These are phyloP conservation scores for Tolypocladium amazonense DNA, from an alignment of 2,329 filamentous ascomycete genomes.

Conservation along the genomic window DNA sequence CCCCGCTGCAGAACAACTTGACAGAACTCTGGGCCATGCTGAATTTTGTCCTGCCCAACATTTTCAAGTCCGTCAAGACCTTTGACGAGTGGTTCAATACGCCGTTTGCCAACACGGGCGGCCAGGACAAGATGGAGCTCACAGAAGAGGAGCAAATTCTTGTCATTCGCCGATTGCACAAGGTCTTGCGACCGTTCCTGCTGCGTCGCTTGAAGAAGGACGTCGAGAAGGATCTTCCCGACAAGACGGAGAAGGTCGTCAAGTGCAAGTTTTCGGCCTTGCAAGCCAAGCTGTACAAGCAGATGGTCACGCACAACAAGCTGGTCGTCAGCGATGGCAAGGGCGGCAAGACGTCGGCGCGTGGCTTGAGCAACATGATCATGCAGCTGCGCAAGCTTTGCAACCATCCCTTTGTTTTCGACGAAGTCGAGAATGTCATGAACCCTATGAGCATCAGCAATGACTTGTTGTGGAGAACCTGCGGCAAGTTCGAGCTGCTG, in stretches of 20 bases:
- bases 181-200: slow-evolving; percentile 93
- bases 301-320: slow-evolving; percentile 92
- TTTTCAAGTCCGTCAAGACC: slow-evolving; percentile 98
- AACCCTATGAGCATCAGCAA: slow-evolving; percentile 84
- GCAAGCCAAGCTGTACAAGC: slow-evolving; percentile 90
- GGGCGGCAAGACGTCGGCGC: slow-evolving; percentile 86
- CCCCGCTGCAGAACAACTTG: slow-evolving; percentile 92
- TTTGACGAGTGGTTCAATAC: slow-evolving; percentile 99
- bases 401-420: slow-evolving; percentile 98
- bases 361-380: slow-evolving; percentile 97
- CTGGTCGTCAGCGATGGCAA: slow-evolving; percentile 92
- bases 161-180: slow-evolving; percentile 95
- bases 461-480: slow-evolving; percentile 87
- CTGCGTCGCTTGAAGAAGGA: slow-evolving; percentile 98
- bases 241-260: slow-evolving; percentile 98
- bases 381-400: slow-evolving; percentile 99
- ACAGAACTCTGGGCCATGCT: slow-evolving; percentile 95
- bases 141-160: slow-evolving; percentile 99
- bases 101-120: slow-evolving; percentile 94
- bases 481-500: slow-evolving; percentile 93
- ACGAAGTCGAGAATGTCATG: slow-evolving; percentile 96
- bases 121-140: slow-evolving; percentile 97
- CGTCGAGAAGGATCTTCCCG: slow-evolving; percentile 95
- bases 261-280: slow-evolving; percentile 97
- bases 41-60: slow-evolving; percentile 95